Percentiles rank a stretch among this genome's conserved stretches.
Conservation (phyloP, 2,329 filamentous ascomycete species). For the Sporothrix euskadiensis region DNA sequence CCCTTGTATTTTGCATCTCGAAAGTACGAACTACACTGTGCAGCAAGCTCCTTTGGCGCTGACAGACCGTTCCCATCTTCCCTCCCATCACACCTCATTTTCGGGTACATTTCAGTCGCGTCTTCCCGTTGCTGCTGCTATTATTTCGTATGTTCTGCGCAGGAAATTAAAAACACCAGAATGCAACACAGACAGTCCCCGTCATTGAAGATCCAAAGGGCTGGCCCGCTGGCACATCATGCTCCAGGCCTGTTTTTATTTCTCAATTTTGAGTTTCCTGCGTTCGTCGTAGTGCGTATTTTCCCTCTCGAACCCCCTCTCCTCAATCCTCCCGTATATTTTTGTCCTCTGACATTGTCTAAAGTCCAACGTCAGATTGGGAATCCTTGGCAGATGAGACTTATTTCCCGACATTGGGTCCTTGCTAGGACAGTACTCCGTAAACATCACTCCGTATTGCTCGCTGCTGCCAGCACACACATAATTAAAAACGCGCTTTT, state of each 20-base stretch:
- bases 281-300: no score
- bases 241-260: neutral
- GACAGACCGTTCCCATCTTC: neutral
- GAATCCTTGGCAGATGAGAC: conserved; percentile 21
- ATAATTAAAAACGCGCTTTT: neutral
- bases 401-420: conserved; percentile 8
- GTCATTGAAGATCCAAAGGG: neutral
- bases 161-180: conserved; percentile 4
- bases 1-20: neutral
- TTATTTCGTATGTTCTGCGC: neutral
- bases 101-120: neutral
- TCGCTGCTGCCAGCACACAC: neutral
- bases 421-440: neutral
- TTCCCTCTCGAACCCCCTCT: neutral
- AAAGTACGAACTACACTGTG: no score
- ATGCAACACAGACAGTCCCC: neutral
- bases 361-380: conserved; percentile 20
- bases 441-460: neutral
- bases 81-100: neutral
- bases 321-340: neutral
- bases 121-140: neutral
- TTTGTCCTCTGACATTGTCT: neutral
- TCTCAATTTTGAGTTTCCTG: neutral
- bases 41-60: conserved; percentile 4
- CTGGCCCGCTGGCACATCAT: conserved; percentile 3